Evolutionary conservation across 1,139 yeast genomes (phyloP).

Genomic region (Protomyces macrosporus): DNA sequence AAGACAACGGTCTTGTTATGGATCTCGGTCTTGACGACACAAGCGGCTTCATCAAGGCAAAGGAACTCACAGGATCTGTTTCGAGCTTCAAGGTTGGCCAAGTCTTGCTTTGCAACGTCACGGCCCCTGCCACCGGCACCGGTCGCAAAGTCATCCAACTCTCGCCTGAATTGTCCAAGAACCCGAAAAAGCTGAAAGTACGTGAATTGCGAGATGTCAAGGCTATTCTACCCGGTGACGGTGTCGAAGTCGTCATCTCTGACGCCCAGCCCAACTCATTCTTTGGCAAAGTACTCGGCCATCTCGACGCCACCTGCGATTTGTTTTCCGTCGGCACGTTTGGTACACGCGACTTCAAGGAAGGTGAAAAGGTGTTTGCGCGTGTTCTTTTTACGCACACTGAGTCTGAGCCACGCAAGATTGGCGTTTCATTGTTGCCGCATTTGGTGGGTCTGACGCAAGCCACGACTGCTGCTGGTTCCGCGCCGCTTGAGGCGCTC

Average conservation of each 20-base stretch:
- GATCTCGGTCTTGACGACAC: slow-evolving; percentile 57
- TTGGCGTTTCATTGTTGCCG: slow-evolving; percentile 60
- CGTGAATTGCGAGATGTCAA: slow-evolving; percentile 61
- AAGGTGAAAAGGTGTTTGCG: slow-evolving; percentile 63
- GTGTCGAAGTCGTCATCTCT: slow-evolving; percentile 68
- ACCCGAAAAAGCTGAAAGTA: slow-evolving; percentile 43
- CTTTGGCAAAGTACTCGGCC: slow-evolving; percentile 61
- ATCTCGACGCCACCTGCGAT: slow-evolving; percentile 66
- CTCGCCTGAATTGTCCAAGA: slow-evolving; percentile 46
- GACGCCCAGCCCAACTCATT: slow-evolving; percentile 60
- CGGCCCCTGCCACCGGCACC: slow-evolving; percentile 33
- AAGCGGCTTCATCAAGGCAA: slow-evolving; percentile 68
- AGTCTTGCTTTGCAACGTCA: slow-evolving; percentile 39
- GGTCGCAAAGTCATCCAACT: slow-evolving; percentile 60
- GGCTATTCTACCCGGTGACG: slow-evolving; percentile 75
- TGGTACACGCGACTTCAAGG: slow-evolving; percentile 53
- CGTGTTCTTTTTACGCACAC: slow-evolving; percentile 61
- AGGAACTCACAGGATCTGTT: slow-evolving; percentile 5
- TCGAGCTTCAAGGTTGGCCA: slow-evolving; percentile 44
- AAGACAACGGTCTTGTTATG: slow-evolving; percentile 84
- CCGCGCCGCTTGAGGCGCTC: slow-evolving; percentile 57
- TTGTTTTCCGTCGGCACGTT: slow-evolving; percentile 56
- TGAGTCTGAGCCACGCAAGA: slow-evolving; percentile 47
- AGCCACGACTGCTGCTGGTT: slow-evolving; percentile 33
- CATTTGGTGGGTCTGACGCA: slow-evolving; percentile 41